Percentiles rank a stretch among this genome's conserved stretches.
Conservation (phyloP, 2,329 filamentous ascomycete species). For the Aureobasidium musti region DNA sequence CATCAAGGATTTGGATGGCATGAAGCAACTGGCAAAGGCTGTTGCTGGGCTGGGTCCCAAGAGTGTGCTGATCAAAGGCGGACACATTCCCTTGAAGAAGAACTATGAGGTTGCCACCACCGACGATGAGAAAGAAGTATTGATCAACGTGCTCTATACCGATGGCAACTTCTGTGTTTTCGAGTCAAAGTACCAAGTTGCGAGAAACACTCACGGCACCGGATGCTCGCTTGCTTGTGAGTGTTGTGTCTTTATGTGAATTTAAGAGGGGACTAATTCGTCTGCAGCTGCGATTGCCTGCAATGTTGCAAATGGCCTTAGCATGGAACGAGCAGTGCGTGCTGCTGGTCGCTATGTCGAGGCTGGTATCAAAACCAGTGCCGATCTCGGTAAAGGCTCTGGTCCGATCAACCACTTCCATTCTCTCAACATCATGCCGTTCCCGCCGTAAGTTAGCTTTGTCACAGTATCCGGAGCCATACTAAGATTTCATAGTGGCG, state of each 20-base stretch:
- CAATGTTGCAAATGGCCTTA: slow-evolving; percentile 64
- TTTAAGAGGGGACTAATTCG: slow-evolving; percentile 14
- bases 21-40: slow-evolving; percentile 67
- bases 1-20: slow-evolving; percentile 62
- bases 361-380: slow-evolving; percentile 67
- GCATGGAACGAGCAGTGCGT: slow-evolving; percentile 62
- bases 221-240: slow-evolving; percentile 89
- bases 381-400: slow-evolving; percentile 64
- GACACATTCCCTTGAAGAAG: slow-evolving; percentile 75
- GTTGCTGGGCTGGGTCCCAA: slow-evolving; percentile 70
- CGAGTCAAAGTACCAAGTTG: slow-evolving; percentile 69
- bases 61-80: slow-evolving; percentile 86
- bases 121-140: slow-evolving; percentile 62
- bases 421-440: slow-evolving; percentile 67
- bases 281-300: slow-evolving; percentile 68
- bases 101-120: slow-evolving; percentile 61
- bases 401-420: slow-evolving; percentile 80
- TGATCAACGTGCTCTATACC: slow-evolving; percentile 78
- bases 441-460: slow-evolving; percentile 58
- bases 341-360: slow-evolving; percentile 71
- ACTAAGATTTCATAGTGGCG: slow-evolving; percentile 50
- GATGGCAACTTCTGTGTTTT: slow-evolving; percentile 58
- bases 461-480: too few relatives aligned
- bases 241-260: slow-evolving; percentile 40
- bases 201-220: slow-evolving; percentile 87